Percentiles rank a stretch among this genome's conserved stretches.
phyloP scores from a whole-genome alignment of 1,284 basidiomycete genomes.

The Moesziomyces globuligerus region DNA sequence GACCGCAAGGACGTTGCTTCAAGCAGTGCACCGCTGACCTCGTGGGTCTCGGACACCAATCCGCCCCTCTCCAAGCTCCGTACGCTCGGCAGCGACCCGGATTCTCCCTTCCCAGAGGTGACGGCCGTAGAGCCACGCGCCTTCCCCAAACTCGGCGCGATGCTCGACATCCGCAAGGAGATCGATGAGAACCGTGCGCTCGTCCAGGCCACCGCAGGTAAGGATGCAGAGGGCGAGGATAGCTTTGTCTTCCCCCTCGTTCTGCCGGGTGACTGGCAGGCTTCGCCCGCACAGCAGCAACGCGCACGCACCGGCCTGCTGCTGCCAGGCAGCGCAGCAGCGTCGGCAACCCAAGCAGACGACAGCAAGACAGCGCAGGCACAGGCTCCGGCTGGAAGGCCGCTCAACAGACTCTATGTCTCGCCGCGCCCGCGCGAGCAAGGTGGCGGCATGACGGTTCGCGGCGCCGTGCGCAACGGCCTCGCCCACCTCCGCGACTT shows the following conservation, averaged over 20 bases:
- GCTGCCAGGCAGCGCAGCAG: conserved; percentile 19
- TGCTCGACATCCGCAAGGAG: conserved; percentile 30
- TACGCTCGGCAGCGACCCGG: conserved; percentile 19
- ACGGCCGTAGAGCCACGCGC: conserved; percentile 52
- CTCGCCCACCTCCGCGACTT: conserved; percentile 49
- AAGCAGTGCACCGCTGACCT: conserved; percentile 12
- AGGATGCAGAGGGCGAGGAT: conserved; percentile 18
- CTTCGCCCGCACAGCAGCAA: conserved; percentile 40
- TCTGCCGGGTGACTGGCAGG: conserved; percentile 57
- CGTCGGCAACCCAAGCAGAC: neutral
- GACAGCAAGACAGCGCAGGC: neutral
- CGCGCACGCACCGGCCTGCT: conserved; percentile 24
- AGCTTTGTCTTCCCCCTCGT: conserved; percentile 59
- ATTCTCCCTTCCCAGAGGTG: conserved; percentile 26
- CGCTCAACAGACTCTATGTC: conserved; percentile 58
- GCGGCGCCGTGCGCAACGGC: conserved; percentile 44
- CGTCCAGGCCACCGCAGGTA: neutral
- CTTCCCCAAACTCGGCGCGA: conserved; percentile 43
- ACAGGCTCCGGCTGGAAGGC: neutral
- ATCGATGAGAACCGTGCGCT: conserved; percentile 22
- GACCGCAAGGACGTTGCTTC: conserved; percentile 31
- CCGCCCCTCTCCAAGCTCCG: conserved; percentile 35
- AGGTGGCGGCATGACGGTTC: conserved; percentile 57
- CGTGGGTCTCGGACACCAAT: conserved; percentile 40
- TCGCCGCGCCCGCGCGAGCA: conserved; percentile 46